Base-by-base conservation (phyloP, 129 eudicot species). In the Mikania micrantha region DNA sequence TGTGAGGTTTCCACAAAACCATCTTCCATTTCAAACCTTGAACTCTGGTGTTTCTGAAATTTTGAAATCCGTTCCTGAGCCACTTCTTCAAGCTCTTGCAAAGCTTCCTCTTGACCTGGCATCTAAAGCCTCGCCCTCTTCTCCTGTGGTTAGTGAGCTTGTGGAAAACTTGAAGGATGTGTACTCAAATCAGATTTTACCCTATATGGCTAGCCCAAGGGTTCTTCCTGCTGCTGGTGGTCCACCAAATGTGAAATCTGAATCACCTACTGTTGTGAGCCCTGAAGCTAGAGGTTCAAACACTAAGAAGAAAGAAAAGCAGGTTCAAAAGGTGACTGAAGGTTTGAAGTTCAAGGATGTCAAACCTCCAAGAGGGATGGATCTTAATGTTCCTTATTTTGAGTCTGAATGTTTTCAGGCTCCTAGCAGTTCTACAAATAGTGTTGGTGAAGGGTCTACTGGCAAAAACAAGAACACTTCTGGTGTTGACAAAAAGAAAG, bases 61-160 rank as follows among this genome's bases (percentile, higher is more conserved):
- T 64, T 42, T 87, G 70, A 87, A 69, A 28, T 48, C 84, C 42
- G 57, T 91, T n/a, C 88, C 89, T 2, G 92, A 68, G 60, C 83
- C 88, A 9, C 28, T 83, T 16, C 75, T 72, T 20, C 77, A 85
- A 41, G 50, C 74, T 13, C 28, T 83, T 44, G 39, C 79, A 15
- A 85, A 71, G 44, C 13, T 85, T 4, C 69, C 88, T 0, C 29
- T 64, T 31, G 84, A 91, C 7, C 32, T 87, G 76, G 82, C 85
- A 16, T 67, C 85, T 8, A 79, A 66, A 39, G 79, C 81, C 49
- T 35, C 86, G 8, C 70, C 78, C 15, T 71, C 86, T 74, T 54
- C 80, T 29, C 83, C 91, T 2, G 75, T 42, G 21, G 9, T 79
- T 65, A 69, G 78, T 78, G 81, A 67, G 20, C 70, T 77, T 66